A percentile compares a stretch with the other conserved stretches of the same genome.
phyloP scores from a whole-genome alignment of 2,329 filamentous ascomycete genomes.

The Diplocarpon mali region DNA sequence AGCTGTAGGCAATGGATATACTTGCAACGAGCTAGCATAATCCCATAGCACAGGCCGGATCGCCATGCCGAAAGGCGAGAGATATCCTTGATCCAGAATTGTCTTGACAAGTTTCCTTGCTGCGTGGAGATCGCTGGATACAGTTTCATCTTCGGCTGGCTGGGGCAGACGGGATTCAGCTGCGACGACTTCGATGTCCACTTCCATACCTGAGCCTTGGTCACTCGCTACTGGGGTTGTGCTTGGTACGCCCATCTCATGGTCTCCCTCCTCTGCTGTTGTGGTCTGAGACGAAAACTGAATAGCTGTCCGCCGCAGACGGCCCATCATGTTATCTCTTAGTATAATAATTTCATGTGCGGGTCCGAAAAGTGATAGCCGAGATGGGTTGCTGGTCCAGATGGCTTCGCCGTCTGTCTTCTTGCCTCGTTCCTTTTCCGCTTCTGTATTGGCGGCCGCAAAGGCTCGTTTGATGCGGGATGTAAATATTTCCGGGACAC shows the following conservation, averaged over 20 bases:
- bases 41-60: conserved; percentile 85
- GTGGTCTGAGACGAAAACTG: conserved; percentile 44
- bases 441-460: conserved; percentile 63
- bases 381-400: conserved; percentile 81
- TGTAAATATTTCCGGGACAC: conserved; percentile 82
- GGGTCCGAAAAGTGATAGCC: conserved; percentile 76
- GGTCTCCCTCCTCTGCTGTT: conserved; percentile 26
- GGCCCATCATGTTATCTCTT: conserved; percentile 72
- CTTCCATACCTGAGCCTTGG: conserved; percentile 31
- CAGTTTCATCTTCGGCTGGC: conserved; percentile 6
- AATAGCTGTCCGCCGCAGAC: conserved; percentile 67
- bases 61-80: conserved; percentile 76
- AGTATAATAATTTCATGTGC: conserved; percentile 80
- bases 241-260: conserved; percentile 20
- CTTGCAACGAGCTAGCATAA: conserved; percentile 59
- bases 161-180: conserved; percentile 13
- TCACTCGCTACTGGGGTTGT: conserved; percentile 3
- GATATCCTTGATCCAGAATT: conserved; percentile 77
- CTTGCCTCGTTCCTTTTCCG: conserved; percentile 37
- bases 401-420: conserved; percentile 59
- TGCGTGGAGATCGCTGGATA: conserved; percentile 32
- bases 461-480: conserved; percentile 75
- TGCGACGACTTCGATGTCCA: conserved; percentile 28
- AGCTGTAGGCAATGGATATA: conserved; percentile 82
- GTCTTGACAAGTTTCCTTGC: conserved; percentile 81